These are phyloP conservation scores for Exophiala dermatitidis DNA, from an alignment of 2,329 filamentous ascomycete species.

Conservation along the genomic window DNA sequence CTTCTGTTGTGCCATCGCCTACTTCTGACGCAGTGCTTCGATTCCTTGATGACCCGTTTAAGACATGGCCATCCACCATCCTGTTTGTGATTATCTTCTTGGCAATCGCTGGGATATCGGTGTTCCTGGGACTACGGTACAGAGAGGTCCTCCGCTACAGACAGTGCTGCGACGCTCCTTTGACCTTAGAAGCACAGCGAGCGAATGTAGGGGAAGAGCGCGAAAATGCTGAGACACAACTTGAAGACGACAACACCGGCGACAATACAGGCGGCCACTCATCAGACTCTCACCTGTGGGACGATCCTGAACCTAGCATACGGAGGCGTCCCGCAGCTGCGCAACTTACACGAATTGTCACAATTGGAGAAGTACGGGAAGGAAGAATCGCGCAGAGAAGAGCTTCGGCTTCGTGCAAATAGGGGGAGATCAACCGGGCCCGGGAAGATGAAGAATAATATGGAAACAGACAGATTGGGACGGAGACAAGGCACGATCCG, in stretches of 20 bases:
- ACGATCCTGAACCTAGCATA: background rate
- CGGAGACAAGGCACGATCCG: too few relatives aligned
- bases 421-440: background rate
- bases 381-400: slow-evolving; percentile 20
- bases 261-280: too few relatives aligned
- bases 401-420: slow-evolving; percentile 4
- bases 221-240: background rate
- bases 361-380: slow-evolving; percentile 19
- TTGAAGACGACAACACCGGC: background rate
- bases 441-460: background rate
- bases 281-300: background rate
- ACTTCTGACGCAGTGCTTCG: background rate
- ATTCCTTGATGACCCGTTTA: slow-evolving; percentile 19
- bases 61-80: slow-evolving; percentile 16
- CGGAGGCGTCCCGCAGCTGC: slow-evolving; percentile 2
- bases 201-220: background rate
- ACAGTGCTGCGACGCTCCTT: background rate
- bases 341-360: slow-evolving; percentile 5
- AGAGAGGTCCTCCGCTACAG: slow-evolving; percentile 4
- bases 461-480: background rate
- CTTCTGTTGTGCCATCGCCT: background rate
- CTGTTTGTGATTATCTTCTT: slow-evolving; percentile 3
- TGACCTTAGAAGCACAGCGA: slow-evolving; percentile 4
- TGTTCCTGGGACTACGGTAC: slow-evolving; percentile 17
- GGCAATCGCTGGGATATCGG: slow-evolving; percentile 1